Evolutionary conservation across 2,329 filamentous ascomycete species (phyloP), one percentile per base, ranked within the genome.

Genomic region (Talaromyces sp.): DNA sequence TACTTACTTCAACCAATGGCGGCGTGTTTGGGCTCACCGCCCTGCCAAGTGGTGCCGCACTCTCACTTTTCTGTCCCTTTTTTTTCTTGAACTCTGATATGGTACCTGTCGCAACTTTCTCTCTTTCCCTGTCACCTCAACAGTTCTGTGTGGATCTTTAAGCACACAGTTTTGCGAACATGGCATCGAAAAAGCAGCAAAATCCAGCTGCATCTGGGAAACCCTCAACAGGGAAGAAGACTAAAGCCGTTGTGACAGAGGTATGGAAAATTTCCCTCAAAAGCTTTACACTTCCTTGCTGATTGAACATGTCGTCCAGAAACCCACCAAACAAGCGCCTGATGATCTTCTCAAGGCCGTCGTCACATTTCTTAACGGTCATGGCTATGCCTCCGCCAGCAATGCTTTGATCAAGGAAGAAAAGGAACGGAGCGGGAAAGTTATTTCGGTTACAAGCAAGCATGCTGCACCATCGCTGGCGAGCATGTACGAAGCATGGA

Each of bases 321-420:
- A 33, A 53, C 22, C 28, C 6, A 45, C 31, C 37, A 45, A 35
- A 31, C 45, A 53, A 58, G 45, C 33, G 13, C 22, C 57, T 10
- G 57, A 54, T 22, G 22, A 10, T n/a, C 76, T 91, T 36, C 77
- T 91, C 68, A 82, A 85, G 61, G 77, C 89, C 15, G 80, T 91
- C 65, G 84, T 84, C 62, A 73, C 75, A 21, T 91, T 91, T 71
- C 78, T 91, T 52, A 79, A 80, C 41, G 80, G 86, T 46, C 80
- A 88, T 70, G 81, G 84, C n/a, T 88, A 89, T 66, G 72, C 78
- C 50, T 78, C 79, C 59, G 83, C 88, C 46, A 82, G 81, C 66
- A 76, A 79, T 60, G 81, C 83, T 5, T 87, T 91, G 67, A 77
- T 79, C 65, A 83, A 85, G 68, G 84, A 90, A 68, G 78, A 80